Evolutionary conservation across 1,284 basidiomycete genomes (phyloP).

Genomic region (Boletellus deceptivus): DNA sequence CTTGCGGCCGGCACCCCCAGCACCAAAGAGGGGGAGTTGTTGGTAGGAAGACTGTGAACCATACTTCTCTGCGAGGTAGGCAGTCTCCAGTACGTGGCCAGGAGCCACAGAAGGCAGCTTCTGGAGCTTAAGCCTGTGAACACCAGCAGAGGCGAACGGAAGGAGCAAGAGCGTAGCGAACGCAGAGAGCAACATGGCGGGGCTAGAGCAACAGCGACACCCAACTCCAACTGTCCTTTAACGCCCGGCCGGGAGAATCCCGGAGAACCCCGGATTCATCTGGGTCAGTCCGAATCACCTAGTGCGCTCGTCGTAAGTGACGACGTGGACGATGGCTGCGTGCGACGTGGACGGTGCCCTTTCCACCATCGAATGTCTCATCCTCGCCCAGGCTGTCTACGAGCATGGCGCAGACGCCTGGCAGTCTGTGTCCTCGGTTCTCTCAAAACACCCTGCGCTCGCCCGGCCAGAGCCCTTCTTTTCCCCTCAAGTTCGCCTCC

Average conservation of each 20-base stretch:
- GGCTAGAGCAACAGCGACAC: conserved; percentile 29
- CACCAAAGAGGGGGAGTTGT: conserved; percentile 71
- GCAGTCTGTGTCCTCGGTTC: conserved; percentile 62
- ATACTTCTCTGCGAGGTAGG: conserved; percentile 89
- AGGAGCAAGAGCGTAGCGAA: conserved; percentile 60
- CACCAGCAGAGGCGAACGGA: conserved; percentile 65
- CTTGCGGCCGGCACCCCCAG: conserved; percentile 71
- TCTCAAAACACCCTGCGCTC: conserved; percentile 67
- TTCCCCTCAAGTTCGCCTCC: conserved; percentile 53
- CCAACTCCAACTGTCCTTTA: conserved; percentile 13
- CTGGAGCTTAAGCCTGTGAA: conserved; percentile 85
- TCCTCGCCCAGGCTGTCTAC: conserved; percentile 83
- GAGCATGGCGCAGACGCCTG: conserved; percentile 79
- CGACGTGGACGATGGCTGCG: conserved; percentile 15
- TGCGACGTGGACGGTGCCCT: conserved; percentile 28
- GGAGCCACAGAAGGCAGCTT: conserved; percentile 65
- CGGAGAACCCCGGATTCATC: conserved; percentile 24
- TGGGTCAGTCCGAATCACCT: conserved; percentile 4
- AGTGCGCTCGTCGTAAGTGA: not conserved
- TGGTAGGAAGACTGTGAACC: conserved; percentile 44
- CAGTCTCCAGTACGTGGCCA: conserved; percentile 72
- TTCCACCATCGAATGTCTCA: conserved; percentile 60
- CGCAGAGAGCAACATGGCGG: conserved; percentile 67
- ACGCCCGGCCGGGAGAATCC: not conserved
- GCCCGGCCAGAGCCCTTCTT: conserved; percentile 64